Evolutionary conservation across 2,329 filamentous ascomycete genomes (phyloP).

Genomic region (Laburnicola sp.): DNA sequence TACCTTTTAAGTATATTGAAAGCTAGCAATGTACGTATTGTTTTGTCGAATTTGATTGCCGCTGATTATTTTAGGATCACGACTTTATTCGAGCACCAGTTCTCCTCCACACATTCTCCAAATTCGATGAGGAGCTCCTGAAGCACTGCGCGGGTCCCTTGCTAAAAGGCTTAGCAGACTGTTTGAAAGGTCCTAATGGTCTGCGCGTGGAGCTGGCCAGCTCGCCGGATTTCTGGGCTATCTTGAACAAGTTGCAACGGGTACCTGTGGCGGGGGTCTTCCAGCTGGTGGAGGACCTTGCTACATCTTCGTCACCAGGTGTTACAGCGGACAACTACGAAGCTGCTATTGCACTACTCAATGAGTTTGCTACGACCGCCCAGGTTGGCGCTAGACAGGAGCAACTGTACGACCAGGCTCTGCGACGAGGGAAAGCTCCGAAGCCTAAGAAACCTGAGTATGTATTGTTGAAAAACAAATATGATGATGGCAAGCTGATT

Average conservation of each 20-base stretch:
- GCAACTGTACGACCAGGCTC: constrained; percentile 64
- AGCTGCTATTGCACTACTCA: constrained; percentile 78
- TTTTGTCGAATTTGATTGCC: not conserved
- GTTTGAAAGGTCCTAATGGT: constrained; percentile 75
- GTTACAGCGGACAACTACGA: constrained; percentile 97
- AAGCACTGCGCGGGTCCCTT: constrained; percentile 75
- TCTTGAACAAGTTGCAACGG: constrained; percentile 74
- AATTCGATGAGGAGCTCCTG: constrained; percentile 76
- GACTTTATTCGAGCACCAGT: constrained; percentile 92
- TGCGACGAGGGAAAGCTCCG: constrained; percentile 57
- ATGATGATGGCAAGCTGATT: constrained; percentile 8
- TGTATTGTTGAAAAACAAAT: constrained; percentile 25
- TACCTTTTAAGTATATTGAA: constrained; percentile 83
- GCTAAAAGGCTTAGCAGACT: constrained; percentile 76
- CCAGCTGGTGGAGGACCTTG: constrained; percentile 77
- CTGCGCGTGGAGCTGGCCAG: constrained; percentile 91
- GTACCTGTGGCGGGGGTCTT: constrained; percentile 79
- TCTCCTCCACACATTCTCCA: constrained; percentile 87
- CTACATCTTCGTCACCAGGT: constrained; percentile 71
- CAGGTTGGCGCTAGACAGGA: constrained; percentile 72
- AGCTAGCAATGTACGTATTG: constrained; percentile 79
- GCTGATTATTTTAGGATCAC: constrained; percentile 63
- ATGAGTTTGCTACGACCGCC: constrained; percentile 85
- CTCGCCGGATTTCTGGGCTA: constrained; percentile 95
- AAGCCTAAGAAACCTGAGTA: constrained; percentile 60